Evolutionary conservation across 352 stramenopile species (phyloP).

Genomic region (Globisporangium alternatum): DNA sequence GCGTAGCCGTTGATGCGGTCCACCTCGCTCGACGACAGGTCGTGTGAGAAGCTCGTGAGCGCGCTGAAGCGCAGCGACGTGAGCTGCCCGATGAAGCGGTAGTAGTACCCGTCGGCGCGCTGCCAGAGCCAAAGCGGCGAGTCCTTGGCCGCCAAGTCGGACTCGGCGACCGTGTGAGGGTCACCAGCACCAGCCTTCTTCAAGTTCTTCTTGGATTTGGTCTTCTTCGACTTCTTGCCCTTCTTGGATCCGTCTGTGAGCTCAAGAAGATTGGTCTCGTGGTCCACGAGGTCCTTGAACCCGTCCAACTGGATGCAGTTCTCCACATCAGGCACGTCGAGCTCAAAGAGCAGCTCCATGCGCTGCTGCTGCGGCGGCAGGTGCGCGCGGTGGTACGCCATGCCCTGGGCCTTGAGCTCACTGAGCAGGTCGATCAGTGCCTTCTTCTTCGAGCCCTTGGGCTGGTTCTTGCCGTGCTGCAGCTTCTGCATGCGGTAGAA

Average conservation of each 20-base stretch:
- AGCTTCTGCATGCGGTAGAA: slow-evolving; percentile 93
- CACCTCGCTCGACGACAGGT: slow-evolving; percentile 79
- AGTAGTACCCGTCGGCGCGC: slow-evolving; percentile 87
- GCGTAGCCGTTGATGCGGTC: slow-evolving; percentile 88
- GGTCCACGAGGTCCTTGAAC: slow-evolving; percentile 43
- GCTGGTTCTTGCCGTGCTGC: slow-evolving; percentile 75
- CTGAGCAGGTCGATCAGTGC: slow-evolving; percentile 95
- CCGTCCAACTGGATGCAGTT: slow-evolving; percentile 78
- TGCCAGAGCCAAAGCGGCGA: slow-evolving; percentile 80
- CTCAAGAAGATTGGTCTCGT: slow-evolving; percentile 11
- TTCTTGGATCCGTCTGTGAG: slow-evolving; percentile 19
- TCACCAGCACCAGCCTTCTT: slow-evolving; percentile 26
- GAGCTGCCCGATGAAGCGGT: slow-evolving; percentile 82
- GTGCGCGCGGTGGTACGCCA: slow-evolving; percentile 75
- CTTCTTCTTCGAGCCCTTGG: slow-evolving; percentile 97
- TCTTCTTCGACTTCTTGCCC: slow-evolving; percentile 29
- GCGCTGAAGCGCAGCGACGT: slow-evolving; percentile 74
- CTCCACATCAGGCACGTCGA: slow-evolving; percentile 81
- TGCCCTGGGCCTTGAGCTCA: slow-evolving; percentile 84
- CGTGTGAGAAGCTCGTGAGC: slow-evolving; percentile 79
- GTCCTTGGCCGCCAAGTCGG: slow-evolving; percentile 37
- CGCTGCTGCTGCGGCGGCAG: slow-evolving; percentile 69
- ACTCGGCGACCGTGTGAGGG: slow-evolving; percentile 3
- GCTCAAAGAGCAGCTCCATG: slow-evolving; percentile 79
- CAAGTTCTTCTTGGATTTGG: slow-evolving; percentile 25